Evolutionary conservation across 202 grass and related monocot genomes (phyloP).

Genomic region (Zizania palustris): DNA sequence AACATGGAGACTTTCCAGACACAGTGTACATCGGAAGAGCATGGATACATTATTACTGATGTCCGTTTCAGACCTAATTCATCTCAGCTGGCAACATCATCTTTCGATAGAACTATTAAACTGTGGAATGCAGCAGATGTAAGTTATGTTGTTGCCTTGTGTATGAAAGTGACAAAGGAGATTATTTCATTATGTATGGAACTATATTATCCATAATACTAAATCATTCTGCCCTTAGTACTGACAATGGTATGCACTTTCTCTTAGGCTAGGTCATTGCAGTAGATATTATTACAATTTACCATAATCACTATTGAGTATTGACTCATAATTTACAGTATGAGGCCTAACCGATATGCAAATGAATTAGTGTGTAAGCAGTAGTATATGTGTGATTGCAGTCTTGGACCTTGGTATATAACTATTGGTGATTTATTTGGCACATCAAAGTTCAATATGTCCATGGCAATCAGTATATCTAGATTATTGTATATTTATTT

Average conservation of each 20-base stretch:
- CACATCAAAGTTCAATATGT: not conserved
- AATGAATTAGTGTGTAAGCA: not conserved
- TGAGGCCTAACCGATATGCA: not conserved
- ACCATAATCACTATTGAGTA: not conserved
- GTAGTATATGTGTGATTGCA: not conserved
- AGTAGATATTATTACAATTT: constrained; percentile 28
- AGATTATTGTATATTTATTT: constrained; percentile 24
- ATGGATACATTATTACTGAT: constrained; percentile 76
- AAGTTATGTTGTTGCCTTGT: constrained; percentile 46
- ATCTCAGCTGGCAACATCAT: constrained; percentile 90
- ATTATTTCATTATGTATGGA: not conserved
- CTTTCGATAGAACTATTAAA: constrained; percentile 87
- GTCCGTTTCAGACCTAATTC: constrained; percentile 94
- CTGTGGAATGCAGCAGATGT: constrained; percentile 93
- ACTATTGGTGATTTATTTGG: not conserved
- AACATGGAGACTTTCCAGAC: constrained; percentile 97
- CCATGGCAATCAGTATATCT: not conserved
- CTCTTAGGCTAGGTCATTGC: not conserved
- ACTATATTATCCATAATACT: not conserved
- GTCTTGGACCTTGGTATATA: not conserved
- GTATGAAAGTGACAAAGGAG: constrained; percentile 10
- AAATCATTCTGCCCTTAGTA: not conserved
- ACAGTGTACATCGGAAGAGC: constrained; percentile 83
- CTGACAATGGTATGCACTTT: not conserved
- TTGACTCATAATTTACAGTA: not conserved